phyloP scores from a whole-genome alignment of 2,329 filamentous ascomycete genomes.

The Dactylellina cionopaga region DNA sequence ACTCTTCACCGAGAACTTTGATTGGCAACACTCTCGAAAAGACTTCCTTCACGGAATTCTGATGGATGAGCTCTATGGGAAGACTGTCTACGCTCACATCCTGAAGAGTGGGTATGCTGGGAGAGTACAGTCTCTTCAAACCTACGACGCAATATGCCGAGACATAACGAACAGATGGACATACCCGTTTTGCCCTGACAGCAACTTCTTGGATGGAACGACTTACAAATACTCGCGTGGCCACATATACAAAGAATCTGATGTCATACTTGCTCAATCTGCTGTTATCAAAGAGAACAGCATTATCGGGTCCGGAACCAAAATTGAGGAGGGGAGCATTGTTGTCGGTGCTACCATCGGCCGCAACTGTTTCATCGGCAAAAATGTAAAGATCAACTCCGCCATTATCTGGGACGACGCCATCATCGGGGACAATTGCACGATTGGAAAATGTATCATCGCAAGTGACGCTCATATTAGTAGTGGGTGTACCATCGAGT shows the following conservation, averaged over 20 bases:
- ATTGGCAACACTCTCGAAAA: conserved; percentile 88
- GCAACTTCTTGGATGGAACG: conserved; percentile 81
- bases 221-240: conserved; percentile 77
- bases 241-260: conserved; percentile 80
- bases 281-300: conserved; percentile 74
- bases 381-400: conserved; percentile 79
- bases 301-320: conserved; percentile 79
- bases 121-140: conserved; percentile 82
- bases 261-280: conserved; percentile 77
- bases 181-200: conserved; percentile 88
- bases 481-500: conserved; percentile 73
- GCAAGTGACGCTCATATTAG: conserved; percentile 78
- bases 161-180: conserved; percentile 89
- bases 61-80: conserved; percentile 96
- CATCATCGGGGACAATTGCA: conserved; percentile 77
- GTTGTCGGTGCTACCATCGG: conserved; percentile 84
- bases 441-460: conserved; percentile 77
- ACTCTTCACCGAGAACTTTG: conserved; percentile 96
- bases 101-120: conserved; percentile 85
- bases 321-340: conserved; percentile 75
- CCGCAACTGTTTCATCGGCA: conserved; percentile 84
- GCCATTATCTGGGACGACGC: conserved; percentile 90
- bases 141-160: conserved; percentile 87
- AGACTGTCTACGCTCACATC: conserved; percentile 93
- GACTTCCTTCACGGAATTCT: conserved; percentile 92